phyloP scores from a whole-genome alignment of 2,329 filamentous ascomycete species.

The Cordyceps cicadae region DNA sequence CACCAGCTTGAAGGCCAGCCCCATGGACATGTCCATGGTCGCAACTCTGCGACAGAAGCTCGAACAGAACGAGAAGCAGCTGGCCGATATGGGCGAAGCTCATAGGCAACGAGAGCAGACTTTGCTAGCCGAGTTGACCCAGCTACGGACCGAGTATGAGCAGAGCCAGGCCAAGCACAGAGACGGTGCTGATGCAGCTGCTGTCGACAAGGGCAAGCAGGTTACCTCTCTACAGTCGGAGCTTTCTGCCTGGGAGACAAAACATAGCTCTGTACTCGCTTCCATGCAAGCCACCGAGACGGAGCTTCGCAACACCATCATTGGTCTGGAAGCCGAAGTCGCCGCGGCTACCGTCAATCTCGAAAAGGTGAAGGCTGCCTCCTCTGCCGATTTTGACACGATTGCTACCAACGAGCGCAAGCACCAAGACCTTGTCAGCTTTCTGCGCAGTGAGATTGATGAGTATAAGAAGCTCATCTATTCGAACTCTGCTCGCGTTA shows the following conservation, averaged over 20 bases:
- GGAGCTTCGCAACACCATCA: constrained; percentile 62
- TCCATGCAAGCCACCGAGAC: constrained; percentile 65
- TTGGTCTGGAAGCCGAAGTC: constrained; percentile 59
- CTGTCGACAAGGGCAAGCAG: constrained; percentile 26
- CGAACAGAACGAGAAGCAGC: constrained; percentile 74
- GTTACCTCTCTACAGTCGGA: constrained; percentile 63
- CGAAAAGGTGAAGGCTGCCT: constrained; percentile 33
- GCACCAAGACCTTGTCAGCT: constrained; percentile 51
- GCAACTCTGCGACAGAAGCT: constrained; percentile 82
- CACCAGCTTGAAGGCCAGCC: constrained; percentile 74
- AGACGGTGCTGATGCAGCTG: constrained; percentile 21
- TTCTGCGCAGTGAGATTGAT: constrained; percentile 66
- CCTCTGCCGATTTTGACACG: constrained; percentile 34
- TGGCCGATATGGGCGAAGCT: constrained; percentile 62
- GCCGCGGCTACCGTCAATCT: constrained; percentile 45
- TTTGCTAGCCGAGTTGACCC: constrained; percentile 62
- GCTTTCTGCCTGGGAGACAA: constrained; percentile 64
- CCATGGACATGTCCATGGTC: constrained; percentile 86
- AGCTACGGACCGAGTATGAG: constrained; percentile 50
- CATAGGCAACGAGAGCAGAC: constrained; percentile 69
- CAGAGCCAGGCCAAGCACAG: constrained; percentile 19
- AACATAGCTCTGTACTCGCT: constrained; percentile 63
- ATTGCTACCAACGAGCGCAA: constrained; percentile 39
- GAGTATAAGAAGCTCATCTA: constrained; percentile 70
- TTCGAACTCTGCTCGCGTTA: constrained; percentile 59